A percentile compares a stretch with the other conserved stretches of the same genome.
These are phyloP conservation scores for Neurospora sp. DNA, from an alignment of 495 filamentous ascomycete species.

Conservation along the genomic window DNA sequence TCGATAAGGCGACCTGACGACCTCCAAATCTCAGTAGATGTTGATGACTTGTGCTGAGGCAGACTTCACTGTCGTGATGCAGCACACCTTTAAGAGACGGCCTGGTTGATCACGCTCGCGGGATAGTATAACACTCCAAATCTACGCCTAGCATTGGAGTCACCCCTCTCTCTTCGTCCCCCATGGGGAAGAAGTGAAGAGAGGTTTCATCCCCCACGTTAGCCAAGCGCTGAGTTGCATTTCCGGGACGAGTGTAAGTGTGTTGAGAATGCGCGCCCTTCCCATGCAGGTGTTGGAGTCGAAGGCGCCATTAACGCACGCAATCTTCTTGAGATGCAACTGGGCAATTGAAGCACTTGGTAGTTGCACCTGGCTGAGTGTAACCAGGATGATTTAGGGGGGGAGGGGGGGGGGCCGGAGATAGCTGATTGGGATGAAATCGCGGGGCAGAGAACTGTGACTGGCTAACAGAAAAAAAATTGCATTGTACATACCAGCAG, in stretches of 20 bases:
- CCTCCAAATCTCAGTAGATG: neutral
- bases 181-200: neutral
- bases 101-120: neutral
- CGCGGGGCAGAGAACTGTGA: neutral
- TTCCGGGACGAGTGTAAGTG: neutral
- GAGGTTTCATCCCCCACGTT: neutral
- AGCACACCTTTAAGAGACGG: neutral
- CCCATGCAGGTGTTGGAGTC: neutral
- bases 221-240: neutral
- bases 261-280: neutral
- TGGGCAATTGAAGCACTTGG: conserved; percentile 6
- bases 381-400: neutral
- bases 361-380: neutral
- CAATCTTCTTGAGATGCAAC: conserved; percentile 14
- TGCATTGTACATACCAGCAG: neutral
- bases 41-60: neutral
- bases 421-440: neutral
- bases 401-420: neutral
- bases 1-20: neutral
- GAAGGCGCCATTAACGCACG: conserved; percentile 24
- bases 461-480: neutral
- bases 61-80: neutral
- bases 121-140: neutral
- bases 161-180: neutral
- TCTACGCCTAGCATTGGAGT: neutral